Conservation (phyloP, 2,329 filamentous ascomycete species). For the Neofusicoccum ribis region DNA sequence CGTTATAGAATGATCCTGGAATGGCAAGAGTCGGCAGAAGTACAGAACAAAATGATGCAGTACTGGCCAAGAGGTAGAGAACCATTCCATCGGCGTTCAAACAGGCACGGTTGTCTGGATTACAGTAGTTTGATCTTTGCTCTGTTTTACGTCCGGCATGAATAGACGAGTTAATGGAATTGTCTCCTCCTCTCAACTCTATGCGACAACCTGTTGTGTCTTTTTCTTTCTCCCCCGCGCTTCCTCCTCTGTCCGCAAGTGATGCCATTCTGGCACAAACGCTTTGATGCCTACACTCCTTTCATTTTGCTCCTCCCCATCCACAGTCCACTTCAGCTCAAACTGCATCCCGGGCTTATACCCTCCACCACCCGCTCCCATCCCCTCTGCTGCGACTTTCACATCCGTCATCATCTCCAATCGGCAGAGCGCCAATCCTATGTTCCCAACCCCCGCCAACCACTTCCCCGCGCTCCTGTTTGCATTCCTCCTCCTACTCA, state of each 20-base stretch:
- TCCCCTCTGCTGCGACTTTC: slow-evolving; percentile 60
- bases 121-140: background rate
- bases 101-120: background rate
- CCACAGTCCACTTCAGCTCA: slow-evolving; percentile 29
- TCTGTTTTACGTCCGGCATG: background rate
- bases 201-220: background rate
- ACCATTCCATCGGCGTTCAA: background rate
- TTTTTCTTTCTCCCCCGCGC: slow-evolving; percentile 26
- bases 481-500: slow-evolving; percentile 38
- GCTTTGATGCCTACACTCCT: slow-evolving; percentile 48
- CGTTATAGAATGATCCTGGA: too few relatives aligned
- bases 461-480: slow-evolving; percentile 69
- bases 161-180: background rate
- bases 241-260: slow-evolving; percentile 37
- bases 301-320: slow-evolving; percentile 15
- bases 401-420: slow-evolving; percentile 89
- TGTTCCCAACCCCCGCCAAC: slow-evolving; percentile 68
- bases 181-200: background rate
- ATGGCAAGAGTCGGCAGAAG: too few relatives aligned
- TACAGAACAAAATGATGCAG: background rate
- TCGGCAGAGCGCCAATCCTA: slow-evolving; percentile 83
- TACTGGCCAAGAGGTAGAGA: background rate
- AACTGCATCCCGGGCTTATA: slow-evolving; percentile 61
- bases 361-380: slow-evolving; percentile 41
- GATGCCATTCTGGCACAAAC: slow-evolving; percentile 78